These are phyloP conservation scores for Cercospora citrullina DNA, from an alignment of 2,329 filamentous ascomycete species.

Conservation along the genomic window DNA sequence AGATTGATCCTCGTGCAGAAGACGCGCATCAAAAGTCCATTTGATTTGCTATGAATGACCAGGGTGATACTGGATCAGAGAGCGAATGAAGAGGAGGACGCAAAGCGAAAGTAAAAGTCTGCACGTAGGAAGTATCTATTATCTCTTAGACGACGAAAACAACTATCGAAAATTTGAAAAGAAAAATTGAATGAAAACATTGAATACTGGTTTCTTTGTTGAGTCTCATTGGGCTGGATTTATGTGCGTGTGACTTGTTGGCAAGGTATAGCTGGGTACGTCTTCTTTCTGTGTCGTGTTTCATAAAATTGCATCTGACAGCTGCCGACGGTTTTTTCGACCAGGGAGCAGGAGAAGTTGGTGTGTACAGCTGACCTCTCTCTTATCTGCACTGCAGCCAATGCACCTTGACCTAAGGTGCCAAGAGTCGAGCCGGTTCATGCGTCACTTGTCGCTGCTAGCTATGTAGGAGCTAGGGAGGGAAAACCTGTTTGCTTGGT, in stretches of 20 bases:
- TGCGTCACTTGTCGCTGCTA: background rate
- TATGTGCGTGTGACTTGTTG: background rate
- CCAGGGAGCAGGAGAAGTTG: background rate
- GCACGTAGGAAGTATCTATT: background rate
- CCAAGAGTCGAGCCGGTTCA: background rate
- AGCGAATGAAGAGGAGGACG: background rate
- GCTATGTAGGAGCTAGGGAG: too few relatives aligned
- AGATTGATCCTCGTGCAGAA: background rate
- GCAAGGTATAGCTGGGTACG: background rate
- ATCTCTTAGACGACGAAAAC: background rate
- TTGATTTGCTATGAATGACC: conserved; percentile 13
- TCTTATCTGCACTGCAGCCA: background rate
- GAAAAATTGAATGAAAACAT: too few relatives aligned
- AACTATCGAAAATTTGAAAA: background rate
- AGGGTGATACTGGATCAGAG: conserved; percentile 18
- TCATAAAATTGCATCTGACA: background rate
- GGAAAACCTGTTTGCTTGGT: background rate
- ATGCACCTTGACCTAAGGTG: background rate
- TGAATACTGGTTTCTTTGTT: background rate
- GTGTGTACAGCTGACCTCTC: background rate
- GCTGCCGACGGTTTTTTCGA: background rate
- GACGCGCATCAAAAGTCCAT: background rate
- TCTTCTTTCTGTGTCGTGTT: background rate
- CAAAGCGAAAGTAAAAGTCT: background rate
- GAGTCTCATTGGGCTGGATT: background rate